Evolutionary conservation across 2,329 filamentous ascomycete genomes (phyloP).

Genomic region (Alternaria ethzedia): DNA sequence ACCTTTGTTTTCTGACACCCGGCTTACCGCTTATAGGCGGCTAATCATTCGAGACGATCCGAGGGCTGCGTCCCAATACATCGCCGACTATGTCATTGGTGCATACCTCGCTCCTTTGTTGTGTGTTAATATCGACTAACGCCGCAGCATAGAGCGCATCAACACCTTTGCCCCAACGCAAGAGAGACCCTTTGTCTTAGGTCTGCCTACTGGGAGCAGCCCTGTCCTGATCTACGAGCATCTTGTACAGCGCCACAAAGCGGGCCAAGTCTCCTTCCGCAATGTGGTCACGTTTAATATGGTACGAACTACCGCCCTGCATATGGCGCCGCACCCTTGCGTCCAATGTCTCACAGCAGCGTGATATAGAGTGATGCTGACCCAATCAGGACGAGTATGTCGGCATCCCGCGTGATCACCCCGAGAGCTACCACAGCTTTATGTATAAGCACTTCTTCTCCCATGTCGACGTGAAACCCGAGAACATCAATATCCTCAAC

Average conservation of each 20-base stretch:
- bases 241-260: conserved; percentile 74
- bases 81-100: conserved; percentile 82
- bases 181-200: conserved; percentile 78
- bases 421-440: conserved; percentile 87
- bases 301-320: conserved; percentile 57
- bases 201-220: conserved; percentile 82
- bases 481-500: conserved; percentile 84
- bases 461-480: conserved; percentile 79
- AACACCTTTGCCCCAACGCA: conserved; percentile 75
- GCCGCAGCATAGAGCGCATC: conserved; percentile 68
- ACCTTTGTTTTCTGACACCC: conserved; percentile 17
- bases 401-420: conserved; percentile 79
- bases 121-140: conserved; percentile 30
- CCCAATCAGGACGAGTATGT: conserved; percentile 78
- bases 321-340: conserved; percentile 19
- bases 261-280: conserved; percentile 79
- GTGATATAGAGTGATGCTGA: conserved; percentile 28
- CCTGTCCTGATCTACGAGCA: conserved; percentile 79
- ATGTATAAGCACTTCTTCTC: conserved; percentile 95
- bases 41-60: conserved; percentile 82
- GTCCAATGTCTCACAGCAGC: conserved; percentile 25
- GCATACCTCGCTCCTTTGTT: conserved; percentile 36
- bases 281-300: conserved; percentile 94
- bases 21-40: conserved; percentile 65
- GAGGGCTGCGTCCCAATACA: conserved; percentile 72